Evolutionary conservation across 1,139 yeast species (phyloP), one percentile per base, ranked within the genome.

Genomic region (Yamadazyma atmosphaerica): DNA sequence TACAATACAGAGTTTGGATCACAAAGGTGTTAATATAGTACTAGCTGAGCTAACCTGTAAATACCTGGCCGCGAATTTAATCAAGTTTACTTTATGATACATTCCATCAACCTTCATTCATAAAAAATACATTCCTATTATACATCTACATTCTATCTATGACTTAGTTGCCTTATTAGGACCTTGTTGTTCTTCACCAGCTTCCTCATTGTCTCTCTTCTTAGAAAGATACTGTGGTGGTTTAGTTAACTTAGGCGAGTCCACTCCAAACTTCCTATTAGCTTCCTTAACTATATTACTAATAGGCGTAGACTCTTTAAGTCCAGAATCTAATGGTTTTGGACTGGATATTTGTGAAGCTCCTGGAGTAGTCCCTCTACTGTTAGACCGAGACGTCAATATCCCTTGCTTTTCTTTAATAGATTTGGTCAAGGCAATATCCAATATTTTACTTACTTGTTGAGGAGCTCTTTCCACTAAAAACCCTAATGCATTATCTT

Each of bases 381-480:
- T 61, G 17, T 46, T 25, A 54, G 54, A 32, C 48, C 52, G 9
- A 54, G 59, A 51, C 3, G 46, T 37, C 4, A 51, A 45, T 4
- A 44, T 37, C 7, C 65, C 67, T 44, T 70, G 73, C 37, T 63
- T 66, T 46, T 84, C 87, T 39, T 77, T 77, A 22, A 88, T 83
- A 0, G 89, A 86, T 39, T 86, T 86, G 46, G 86, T 83, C 52
- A 87, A 77, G 0, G 95, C 95, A 38, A 86, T 85, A 23, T 87
- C 90, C 50, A 89, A 68, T 43, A 89, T 83, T 55, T 83, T 81
- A 41, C 92, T 86, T 40, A 89, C 79, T 58, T 87, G 95, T 44
- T 83, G 86, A 1, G 96, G 96, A 41, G 92, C 90, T 52, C 84
- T 84, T 44, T 88, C 95, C 52, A 86, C 89, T 55, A 86, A 73